Evolutionary conservation across 257 asterid species (phyloP), one percentile per base, ranked within the genome.

Genomic region (Solanum peruvianum): DNA sequence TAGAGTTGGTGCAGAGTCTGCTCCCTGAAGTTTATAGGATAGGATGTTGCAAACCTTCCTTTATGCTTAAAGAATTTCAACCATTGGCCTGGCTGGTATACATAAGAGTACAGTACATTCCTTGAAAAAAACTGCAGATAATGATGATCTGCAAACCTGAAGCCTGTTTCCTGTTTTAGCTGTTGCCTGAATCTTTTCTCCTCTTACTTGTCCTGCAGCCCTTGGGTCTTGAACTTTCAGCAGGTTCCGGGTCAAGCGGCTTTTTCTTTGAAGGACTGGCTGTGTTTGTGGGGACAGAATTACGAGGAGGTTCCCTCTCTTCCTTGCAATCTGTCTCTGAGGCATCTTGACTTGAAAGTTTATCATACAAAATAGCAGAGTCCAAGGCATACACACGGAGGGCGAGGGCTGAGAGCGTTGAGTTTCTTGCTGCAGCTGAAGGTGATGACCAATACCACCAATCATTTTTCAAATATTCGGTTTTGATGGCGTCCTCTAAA

Each of bases 401-500:
- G n/a, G 99, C 93, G 56, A 97, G 98, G 3, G 96, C 96, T 21
- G 99, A 93, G 62, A 97, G 93, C 1, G 97, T 93, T 2, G 94
- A 89, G 87, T 93, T 93, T 88, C 92, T 93, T 52, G 98, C 96
- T 25, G 98, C 99, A 84, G 96, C 93, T 23, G 99, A 94, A 81
- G 98, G 93, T 11, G 99, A 95, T 23, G 99, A 96, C 98, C 99
- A 97, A 86, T 92, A 94, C 98, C 98, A 96, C 99, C 99, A 97
- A 25, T 92, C 92, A 29, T 91, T 93, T 87, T 88, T 91, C 89
- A 97, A 88, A 91, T 90, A 91, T 83, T 95, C 96, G 1, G 93
- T 89, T 89, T 92, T 96, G 18, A 97, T 93, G 42, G 94, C 52
- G 86, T 97, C 99, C 95, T 97, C 99, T 2, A 96, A 91, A 25